phyloP scores from a whole-genome alignment of 2,329 filamentous ascomycete genomes.

The Penicillium oxalicum region DNA sequence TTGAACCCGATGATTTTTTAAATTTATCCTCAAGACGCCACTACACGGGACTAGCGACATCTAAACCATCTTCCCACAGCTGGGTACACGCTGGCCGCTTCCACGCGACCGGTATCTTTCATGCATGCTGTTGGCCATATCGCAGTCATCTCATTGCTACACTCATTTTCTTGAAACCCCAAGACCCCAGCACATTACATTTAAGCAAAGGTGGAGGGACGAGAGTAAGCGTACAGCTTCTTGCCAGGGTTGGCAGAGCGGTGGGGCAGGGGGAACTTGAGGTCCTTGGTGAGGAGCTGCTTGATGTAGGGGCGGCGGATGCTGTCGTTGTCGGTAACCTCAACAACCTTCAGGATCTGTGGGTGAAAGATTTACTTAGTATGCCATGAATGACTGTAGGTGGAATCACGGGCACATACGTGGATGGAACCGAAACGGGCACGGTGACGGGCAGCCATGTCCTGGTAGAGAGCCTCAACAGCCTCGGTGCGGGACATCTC shows the following conservation, averaged over 20 bases:
- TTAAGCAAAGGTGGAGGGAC: constrained; percentile 98
- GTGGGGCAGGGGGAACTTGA: constrained; percentile 98
- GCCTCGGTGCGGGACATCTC: constrained; percentile 95
- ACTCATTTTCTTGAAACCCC: constrained; percentile 30
- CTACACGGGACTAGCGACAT: constrained; percentile 39
- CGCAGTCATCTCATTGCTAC: constrained; percentile 39
- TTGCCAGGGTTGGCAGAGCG: constrained; percentile 79
- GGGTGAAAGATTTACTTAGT: neutral
- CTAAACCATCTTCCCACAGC: constrained; percentile 32
- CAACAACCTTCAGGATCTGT: constrained; percentile 96
- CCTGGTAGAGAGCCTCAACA: constrained; percentile 95
- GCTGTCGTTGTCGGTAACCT: constrained; percentile 89
- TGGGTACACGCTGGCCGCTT: constrained; percentile 34
- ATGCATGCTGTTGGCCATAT: constrained; percentile 39
- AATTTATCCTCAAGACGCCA: constrained; percentile 35
- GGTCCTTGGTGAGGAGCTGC: constrained; percentile 90
- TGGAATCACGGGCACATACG: constrained; percentile 55
- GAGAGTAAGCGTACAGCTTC: constrained; percentile 89
- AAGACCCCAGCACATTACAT: constrained; percentile 39
- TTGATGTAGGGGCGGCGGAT: constrained; percentile 99
- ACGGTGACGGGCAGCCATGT: constrained; percentile 99
- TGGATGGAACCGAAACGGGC: constrained; percentile 97
- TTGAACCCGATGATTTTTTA: constrained; percentile 34
- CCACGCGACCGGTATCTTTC: constrained; percentile 33
- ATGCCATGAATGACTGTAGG: neutral